Conservation (phyloP, 2,329 filamentous ascomycete species). For the Coniochaeta sp. region DNA sequence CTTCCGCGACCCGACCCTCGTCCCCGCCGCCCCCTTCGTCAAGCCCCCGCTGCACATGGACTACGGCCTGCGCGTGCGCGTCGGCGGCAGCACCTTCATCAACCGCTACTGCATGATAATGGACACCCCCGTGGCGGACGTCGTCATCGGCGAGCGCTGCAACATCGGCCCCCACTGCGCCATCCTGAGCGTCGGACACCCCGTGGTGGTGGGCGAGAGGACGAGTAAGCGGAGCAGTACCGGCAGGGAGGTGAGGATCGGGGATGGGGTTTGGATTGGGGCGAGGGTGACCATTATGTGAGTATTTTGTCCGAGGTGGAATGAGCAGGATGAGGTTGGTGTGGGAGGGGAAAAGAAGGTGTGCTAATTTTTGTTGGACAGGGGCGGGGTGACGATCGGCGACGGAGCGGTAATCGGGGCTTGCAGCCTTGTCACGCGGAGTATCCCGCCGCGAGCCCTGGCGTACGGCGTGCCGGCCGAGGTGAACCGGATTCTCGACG, state of each 20-base stretch:
- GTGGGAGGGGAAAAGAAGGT: not conserved
- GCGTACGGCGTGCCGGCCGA: slow-evolving; percentile 19
- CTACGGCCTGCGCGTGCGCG: slow-evolving; percentile 22
- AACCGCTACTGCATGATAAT: slow-evolving; percentile 24
- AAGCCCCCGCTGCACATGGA: slow-evolving; percentile 23
- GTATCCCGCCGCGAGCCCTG: slow-evolving; percentile 17
- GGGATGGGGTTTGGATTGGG: slow-evolving; percentile 31
- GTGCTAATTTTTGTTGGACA: slow-evolving; percentile 8
- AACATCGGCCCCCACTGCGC: slow-evolving; percentile 22
- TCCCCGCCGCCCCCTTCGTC: slow-evolving; percentile 20
- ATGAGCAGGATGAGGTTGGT: not conserved
- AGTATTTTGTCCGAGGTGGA: slow-evolving; percentile 6
- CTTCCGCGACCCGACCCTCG: slow-evolving; percentile 15
- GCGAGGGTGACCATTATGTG: slow-evolving; percentile 25
- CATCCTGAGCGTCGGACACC: slow-evolving; percentile 21
- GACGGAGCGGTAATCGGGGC: slow-evolving; percentile 20
- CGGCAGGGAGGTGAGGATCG: slow-evolving; percentile 24
- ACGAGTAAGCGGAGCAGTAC: slow-evolving; percentile 14
- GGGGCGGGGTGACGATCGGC: slow-evolving; percentile 21
- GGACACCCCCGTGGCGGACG: slow-evolving; percentile 24
- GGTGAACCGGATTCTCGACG: slow-evolving; percentile 9
- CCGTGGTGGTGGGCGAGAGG: slow-evolving; percentile 16
- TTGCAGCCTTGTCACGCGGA: slow-evolving; percentile 17
- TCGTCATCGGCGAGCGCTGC: slow-evolving; percentile 22
- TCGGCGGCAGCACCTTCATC: slow-evolving; percentile 22